A percentile compares a stretch with the other conserved stretches of the same genome.
phyloP scores from a whole-genome alignment of 2,329 filamentous ascomycete genomes.

The Alternaria gansuensis region DNA sequence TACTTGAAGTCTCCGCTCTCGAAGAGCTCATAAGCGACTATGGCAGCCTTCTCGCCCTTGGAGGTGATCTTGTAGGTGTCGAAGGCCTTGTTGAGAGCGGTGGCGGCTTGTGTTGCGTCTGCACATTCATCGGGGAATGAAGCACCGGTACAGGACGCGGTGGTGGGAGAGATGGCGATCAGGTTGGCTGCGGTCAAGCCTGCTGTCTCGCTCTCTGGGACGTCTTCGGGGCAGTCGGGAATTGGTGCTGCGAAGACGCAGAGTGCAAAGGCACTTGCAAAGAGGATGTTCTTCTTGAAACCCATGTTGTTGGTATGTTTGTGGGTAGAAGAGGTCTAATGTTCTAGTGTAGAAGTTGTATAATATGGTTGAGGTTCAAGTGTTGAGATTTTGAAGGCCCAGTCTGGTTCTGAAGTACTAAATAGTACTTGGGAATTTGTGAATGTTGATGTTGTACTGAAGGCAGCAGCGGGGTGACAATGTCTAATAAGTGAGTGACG shows the following conservation, averaged over 20 bases:
- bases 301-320: conserved; percentile 35
- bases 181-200: conserved; percentile 50
- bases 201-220: conserved; percentile 2
- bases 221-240: conserved; percentile 19
- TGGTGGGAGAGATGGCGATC: conserved; percentile 65
- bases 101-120: conserved; percentile 66
- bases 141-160: conserved; percentile 62
- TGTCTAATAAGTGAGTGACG: conserved; percentile 18
- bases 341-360: background rate
- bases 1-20: conserved; percentile 76
- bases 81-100: conserved; percentile 66
- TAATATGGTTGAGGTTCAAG: background rate
- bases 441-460: background rate
- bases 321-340: background rate
- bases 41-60: conserved; percentile 70
- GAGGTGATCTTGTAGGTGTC: conserved; percentile 64
- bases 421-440: background rate
- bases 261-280: conserved; percentile 51
- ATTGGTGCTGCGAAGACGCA: conserved; percentile 41
- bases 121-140: conserved; percentile 65
- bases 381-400: background rate
- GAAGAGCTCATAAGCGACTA: conserved; percentile 74
- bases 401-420: background rate
- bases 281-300: conserved; percentile 33
- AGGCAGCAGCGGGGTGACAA: conserved; percentile 1